Conservation (phyloP, 2,329 filamentous ascomycete genomes). For the Xylariaceae sp. region DNA sequence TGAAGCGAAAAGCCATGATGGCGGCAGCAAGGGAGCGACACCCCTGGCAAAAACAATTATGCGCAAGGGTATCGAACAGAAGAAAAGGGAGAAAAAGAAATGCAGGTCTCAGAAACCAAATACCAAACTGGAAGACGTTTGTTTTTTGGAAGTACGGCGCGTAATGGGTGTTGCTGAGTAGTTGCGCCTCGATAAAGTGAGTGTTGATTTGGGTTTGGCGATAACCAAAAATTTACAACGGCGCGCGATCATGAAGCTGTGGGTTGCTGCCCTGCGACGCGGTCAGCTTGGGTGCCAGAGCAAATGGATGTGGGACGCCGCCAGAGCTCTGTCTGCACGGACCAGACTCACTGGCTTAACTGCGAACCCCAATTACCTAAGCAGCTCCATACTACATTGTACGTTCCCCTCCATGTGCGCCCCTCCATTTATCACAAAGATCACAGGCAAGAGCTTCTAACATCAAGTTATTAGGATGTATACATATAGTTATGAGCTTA, state of each 20-base stretch:
- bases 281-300: no score
- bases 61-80: neutral
- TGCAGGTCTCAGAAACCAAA: neutral
- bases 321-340: no score
- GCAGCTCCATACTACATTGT: no score
- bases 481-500: no score
- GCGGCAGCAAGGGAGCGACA: constrained; percentile 11
- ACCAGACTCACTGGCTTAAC: no score
- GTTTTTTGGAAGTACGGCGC: neutral
- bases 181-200: neutral
- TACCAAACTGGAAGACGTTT: neutral
- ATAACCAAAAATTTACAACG: neutral
- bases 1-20: constrained; percentile 35
- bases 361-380: no score
- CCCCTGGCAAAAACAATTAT: constrained; percentile 9
- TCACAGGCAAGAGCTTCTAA: no score
- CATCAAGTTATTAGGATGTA: no score
- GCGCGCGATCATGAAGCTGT: neutral
- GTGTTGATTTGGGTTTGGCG: neutral
- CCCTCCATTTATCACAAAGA: no score
- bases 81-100: constrained; percentile 3
- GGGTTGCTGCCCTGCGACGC: neutral
- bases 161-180: neutral
- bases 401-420: no score
- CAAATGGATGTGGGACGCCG: no score